phyloP scores from a whole-genome alignment of 805 yeast genomes.

The Candida ipomoeae region DNA sequence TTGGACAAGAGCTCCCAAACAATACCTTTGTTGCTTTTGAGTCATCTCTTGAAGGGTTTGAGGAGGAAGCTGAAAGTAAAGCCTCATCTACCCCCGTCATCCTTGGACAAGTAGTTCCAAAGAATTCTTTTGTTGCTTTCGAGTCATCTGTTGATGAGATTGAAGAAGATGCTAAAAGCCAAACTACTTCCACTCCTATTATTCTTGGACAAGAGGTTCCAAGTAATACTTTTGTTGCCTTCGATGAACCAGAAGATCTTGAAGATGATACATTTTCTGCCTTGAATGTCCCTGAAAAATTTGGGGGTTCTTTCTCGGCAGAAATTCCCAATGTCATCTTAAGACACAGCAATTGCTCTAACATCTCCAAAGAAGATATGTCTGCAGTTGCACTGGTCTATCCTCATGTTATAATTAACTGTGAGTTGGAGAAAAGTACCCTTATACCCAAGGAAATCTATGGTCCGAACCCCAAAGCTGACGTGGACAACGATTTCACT shows the following conservation, averaged over 20 bases:
- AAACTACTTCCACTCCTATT: too few relatives aligned
- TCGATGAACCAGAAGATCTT: not conserved
- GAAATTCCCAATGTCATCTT: not conserved
- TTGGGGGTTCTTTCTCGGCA: not conserved
- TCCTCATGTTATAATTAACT: constrained; percentile 13
- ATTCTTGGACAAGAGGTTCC: too few relatives aligned
- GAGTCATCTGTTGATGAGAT: too few relatives aligned
- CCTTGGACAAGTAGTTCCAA: too few relatives aligned
- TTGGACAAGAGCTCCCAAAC: too few relatives aligned
- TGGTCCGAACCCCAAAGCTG: not conserved
- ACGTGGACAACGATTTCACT: not conserved
- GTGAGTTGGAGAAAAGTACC: constrained; percentile 11
- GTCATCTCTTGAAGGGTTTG: too few relatives aligned
- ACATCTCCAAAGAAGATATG: constrained; percentile 7
- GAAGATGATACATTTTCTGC: not conserved
- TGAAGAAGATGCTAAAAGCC: too few relatives aligned
- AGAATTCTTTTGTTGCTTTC: too few relatives aligned
- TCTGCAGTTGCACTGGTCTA: constrained; percentile 3
- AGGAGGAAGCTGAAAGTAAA: too few relatives aligned
- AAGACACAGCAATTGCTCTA: constrained; percentile 7
- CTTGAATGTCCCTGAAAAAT: not conserved
- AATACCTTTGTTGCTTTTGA: too few relatives aligned
- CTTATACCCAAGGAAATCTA: constrained; percentile 10
- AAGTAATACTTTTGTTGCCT: too few relatives aligned
- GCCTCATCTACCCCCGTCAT: too few relatives aligned